Evolutionary conservation across 306 rosid species (phyloP).

Genomic region (Cyamopsis tetragonoloba): DNA sequence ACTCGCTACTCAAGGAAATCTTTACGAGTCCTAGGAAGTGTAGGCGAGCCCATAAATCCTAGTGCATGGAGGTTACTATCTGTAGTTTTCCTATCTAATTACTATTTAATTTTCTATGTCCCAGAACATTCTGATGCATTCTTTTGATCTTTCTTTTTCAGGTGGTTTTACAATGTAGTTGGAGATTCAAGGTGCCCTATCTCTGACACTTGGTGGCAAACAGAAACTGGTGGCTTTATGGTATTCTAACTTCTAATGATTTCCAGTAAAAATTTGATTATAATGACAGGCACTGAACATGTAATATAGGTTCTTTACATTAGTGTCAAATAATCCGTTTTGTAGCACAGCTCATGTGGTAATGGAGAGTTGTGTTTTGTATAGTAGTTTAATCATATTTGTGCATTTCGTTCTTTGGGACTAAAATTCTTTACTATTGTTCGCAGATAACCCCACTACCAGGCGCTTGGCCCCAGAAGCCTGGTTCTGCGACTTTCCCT

Average conservation of each 20-base stretch:
- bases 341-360: not conserved
- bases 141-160: slow-evolving; percentile 36
- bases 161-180: slow-evolving; percentile 91
- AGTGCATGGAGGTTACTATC: slow-evolving; percentile 90
- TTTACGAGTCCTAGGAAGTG: slow-evolving; percentile 88
- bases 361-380: slow-evolving; percentile 12
- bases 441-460: slow-evolving; percentile 94
- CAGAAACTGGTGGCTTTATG: slow-evolving; percentile 99
- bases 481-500: slow-evolving; percentile 98
- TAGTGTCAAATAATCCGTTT: not conserved
- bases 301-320: slow-evolving; percentile 6
- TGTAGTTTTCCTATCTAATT: not conserved
- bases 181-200: slow-evolving; percentile 96
- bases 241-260: slow-evolving; percentile 42
- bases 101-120: not conserved
- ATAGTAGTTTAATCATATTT: not conserved
- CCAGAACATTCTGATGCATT: not conserved
- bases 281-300: not conserved
- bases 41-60: slow-evolving; percentile 99
- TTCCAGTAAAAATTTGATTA: slow-evolving; percentile 23
- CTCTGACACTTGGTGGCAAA: slow-evolving; percentile 99
- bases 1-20: slow-evolving; percentile 83
- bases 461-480: slow-evolving; percentile 99
- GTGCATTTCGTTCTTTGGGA: not conserved
- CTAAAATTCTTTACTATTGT: slow-evolving; percentile 17